Conservation (phyloP, 2,329 filamentous ascomycete species). For the Fusarium goolgardi region DNA sequence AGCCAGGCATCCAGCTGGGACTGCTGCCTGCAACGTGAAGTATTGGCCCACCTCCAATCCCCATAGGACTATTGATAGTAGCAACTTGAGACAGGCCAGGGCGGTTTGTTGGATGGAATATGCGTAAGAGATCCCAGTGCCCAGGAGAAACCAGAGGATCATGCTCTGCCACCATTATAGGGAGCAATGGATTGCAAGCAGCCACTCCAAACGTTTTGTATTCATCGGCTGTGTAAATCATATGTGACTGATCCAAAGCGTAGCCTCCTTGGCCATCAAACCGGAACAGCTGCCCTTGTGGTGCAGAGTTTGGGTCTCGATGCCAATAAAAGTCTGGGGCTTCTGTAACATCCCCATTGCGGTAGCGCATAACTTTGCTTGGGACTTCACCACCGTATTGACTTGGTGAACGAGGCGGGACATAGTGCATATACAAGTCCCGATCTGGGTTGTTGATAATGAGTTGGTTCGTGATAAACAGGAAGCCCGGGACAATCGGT, state of each 20-base stretch:
- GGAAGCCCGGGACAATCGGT: conserved; percentile 46
- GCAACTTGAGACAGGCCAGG: conserved; percentile 49
- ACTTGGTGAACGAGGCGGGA: conserved; percentile 46
- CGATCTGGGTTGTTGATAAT: conserved; percentile 26
- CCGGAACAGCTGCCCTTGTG: conserved; percentile 8
- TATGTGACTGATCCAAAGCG: not conserved
- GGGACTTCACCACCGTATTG: conserved; percentile 46
- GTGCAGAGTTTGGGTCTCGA: not conserved
- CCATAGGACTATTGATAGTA: conserved; percentile 34
- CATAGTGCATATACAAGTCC: conserved; percentile 39
- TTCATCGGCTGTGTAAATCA: not conserved
- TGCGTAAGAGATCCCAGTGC: conserved; percentile 49
- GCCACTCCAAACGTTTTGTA: conserved; percentile 51
- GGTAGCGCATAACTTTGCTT: conserved; percentile 54
- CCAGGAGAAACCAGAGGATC: conserved; percentile 30
- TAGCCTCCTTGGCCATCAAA: conserved; percentile 1
- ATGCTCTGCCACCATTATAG: conserved; percentile 48
- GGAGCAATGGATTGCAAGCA: conserved; percentile 53
- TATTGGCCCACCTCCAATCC: conserved; percentile 14
- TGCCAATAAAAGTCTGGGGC: conserved; percentile 43
- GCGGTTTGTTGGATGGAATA: conserved; percentile 38
- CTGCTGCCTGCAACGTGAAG: conserved; percentile 50
- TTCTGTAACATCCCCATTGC: conserved; percentile 46
- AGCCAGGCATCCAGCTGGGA: conserved; percentile 54
- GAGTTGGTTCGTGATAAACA: conserved; percentile 56